Conservation (phyloP, 129 eudicot genomes). For the Silybum marianum region DNA sequence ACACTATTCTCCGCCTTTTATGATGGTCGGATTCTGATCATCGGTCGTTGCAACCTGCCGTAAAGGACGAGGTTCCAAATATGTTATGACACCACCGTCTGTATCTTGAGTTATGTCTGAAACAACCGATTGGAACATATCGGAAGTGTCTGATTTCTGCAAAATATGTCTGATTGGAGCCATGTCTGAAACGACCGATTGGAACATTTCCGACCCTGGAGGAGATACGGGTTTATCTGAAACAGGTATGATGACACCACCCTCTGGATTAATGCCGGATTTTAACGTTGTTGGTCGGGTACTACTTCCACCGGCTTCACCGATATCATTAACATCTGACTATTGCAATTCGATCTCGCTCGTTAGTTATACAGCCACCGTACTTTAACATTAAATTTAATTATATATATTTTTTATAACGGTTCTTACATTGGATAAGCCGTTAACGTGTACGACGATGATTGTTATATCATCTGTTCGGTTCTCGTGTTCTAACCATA, state of each 20-base stretch:
- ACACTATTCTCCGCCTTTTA: constrained; percentile 20
- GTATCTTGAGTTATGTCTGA: neutral
- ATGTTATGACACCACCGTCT: neutral
- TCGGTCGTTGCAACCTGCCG: constrained; percentile 16
- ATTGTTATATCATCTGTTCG: constrained; percentile 96
- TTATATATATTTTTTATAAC: neutral
- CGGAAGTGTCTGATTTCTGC: neutral
- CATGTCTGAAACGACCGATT: constrained; percentile 21
- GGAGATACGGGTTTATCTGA: constrained; percentile 7
- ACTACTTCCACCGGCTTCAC: constrained; percentile 23
- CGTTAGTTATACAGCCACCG: constrained; percentile 10
- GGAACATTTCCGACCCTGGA: constrained; percentile 39
- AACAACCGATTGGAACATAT: neutral
- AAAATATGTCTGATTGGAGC: neutral
- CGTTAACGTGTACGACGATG: constrained; percentile 81
- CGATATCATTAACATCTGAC: constrained; percentile 32
- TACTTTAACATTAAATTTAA: neutral
- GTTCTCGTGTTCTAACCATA: constrained; percentile 92
- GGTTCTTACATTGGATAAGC: constrained; percentile 58
- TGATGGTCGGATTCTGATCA: constrained; percentile 17
- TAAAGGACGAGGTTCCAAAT: constrained; percentile 27
- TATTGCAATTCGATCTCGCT: constrained; percentile 30
- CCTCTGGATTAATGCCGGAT: constrained; percentile 18
- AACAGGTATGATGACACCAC: neutral
- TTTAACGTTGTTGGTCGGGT: constrained; percentile 20